Base-by-base conservation (phyloP, 2,329 filamentous ascomycete species). In the Mycosphaerella sp. region DNA sequence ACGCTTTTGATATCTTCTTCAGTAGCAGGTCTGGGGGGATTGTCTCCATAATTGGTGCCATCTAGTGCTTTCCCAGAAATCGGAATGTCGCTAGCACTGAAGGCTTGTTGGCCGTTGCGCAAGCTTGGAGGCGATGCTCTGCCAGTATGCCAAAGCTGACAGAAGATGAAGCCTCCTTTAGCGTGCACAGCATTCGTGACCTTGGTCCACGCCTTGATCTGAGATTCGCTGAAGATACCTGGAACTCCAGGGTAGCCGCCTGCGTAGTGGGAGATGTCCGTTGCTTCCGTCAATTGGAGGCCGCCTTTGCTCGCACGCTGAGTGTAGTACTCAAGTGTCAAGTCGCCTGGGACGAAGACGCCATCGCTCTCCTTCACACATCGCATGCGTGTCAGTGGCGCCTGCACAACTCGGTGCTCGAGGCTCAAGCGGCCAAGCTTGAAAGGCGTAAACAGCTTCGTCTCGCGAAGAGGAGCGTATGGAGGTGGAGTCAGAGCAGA, bases 161-260 rank as follows among this genome's bases (percentile, higher is more conserved):
- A 66, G 66, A 73, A 85, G 45, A 85, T 81, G 62, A 73, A 80
- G n/a, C 74, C 76, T 3, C 77, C 77, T 59, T 82, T 83, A 14
- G 72, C 72, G 62, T 87, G 84, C 0, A 86, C 80, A 0, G 77
- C 79, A 25, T 80, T 75, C 2, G 78, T 82, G 36, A 86, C 69
- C 9, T 72, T 66, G 53, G 74, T 78, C 83, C 82, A 86, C 0
- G 70, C 76, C 1, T 70, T 71, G 28, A 82, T 71, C 45, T 85
- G 79, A n/a, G 71, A 73, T 0, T 72, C 66, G 12, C 64, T 76
- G 59, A 73, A 82, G 58, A 82, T 78, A 12, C 79, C 80, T 0
- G 82, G 80, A 1, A 75, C 70, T 50, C 79, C 75, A 32, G 67
- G 67, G 54, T 72, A 75, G 16, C 75, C 72, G 41, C 73, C 73